Base-by-base conservation (phyloP, 169 alveolate genomes). In the Cryptosporidium felis region DNA sequence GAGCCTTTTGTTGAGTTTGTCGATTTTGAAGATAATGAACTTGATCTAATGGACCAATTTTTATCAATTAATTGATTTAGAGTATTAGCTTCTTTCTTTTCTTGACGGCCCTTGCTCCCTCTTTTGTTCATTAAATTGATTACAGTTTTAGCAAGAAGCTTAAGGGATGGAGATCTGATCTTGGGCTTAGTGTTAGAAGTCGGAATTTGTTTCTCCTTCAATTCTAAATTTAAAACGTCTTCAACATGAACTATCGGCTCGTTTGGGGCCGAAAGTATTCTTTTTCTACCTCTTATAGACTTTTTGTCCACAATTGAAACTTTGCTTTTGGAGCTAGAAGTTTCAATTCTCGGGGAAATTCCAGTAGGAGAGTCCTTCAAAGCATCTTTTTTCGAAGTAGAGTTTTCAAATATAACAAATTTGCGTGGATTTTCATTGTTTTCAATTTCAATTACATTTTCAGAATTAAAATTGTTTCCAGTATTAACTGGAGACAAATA, bases 121-220 rank as follows among this genome's bases (percentile, higher is more conserved):
- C 81, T 65, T 46, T 65, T 65, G 38, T 65, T 65, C 81, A 65
- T 65, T 30, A 65, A 46, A 47, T 65, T 42, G 21, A 65, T 65
- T 23, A 65, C 81, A 47, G 63, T 65, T 26, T 46, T 61, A 14
- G 62, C 81, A 18, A 65, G 34, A 44, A 65, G n/a, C 32, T 47
- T 65, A 1, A 65, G 59, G 30, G 81, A 65, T 16, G 79, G 18
- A 14, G 63, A 14, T 65, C 81, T 65, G 32, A 46, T 61, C 1
- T 53, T 34, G 4, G 4, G 16, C 6, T 60, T 34, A 1, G 47
- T 36, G 10, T n/a, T 16, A 18, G 18, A 5, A 60, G 5, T n/a
- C n/a, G n/a, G n/a, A 0, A 40, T 21, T 16, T 60, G 23, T 36
- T 38, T 38, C 6, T 9, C 34, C 16, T 23, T 34, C 12, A 18